These are phyloP conservation scores for Cryptococcus sp. DNA, from an alignment of 1,284 basidiomycete species.

Conservation along the genomic window DNA sequence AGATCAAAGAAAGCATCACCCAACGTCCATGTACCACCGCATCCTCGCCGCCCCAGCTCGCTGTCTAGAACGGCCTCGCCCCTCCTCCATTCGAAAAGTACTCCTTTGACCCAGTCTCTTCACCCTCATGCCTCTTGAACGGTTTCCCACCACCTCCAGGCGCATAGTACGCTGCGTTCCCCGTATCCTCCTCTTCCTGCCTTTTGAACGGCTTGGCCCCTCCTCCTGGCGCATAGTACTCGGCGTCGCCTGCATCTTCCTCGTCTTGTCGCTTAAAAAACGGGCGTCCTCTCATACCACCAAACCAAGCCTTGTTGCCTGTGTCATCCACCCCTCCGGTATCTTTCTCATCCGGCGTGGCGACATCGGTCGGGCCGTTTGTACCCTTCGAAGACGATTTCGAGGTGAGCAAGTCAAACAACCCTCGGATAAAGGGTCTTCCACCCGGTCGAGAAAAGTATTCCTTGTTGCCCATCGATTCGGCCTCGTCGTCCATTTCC, in stretches of 20 bases:
- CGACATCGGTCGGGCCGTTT: too few relatives aligned
- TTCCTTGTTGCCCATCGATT: not conserved
- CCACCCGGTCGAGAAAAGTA: too few relatives aligned
- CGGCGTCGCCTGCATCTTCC: not conserved
- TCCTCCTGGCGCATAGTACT: not conserved
- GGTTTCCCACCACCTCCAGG: slow-evolving; percentile 1
- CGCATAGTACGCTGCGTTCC: not conserved
- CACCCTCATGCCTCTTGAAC: slow-evolving; percentile 1
- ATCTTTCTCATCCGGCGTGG: too few relatives aligned
- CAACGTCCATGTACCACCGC: too few relatives aligned
- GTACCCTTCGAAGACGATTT: too few relatives aligned
- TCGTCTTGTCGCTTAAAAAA: not conserved
- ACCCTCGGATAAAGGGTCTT: too few relatives aligned
- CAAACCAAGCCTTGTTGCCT: too few relatives aligned
- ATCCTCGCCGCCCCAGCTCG: too few relatives aligned
- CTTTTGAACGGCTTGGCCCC: too few relatives aligned
- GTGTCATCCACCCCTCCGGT: too few relatives aligned
- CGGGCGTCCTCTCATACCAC: not conserved
- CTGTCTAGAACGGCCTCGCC: not conserved
- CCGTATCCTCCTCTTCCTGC: not conserved
- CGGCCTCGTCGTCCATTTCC: not conserved
- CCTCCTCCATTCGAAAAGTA: slow-evolving; percentile 1
- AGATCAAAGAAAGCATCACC: too few relatives aligned
- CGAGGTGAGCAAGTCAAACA: too few relatives aligned
- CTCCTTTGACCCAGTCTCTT: not conserved